phyloP scores from a whole-genome alignment of 163 green algal genomes.

The Scenedesmus sp. region DNA sequence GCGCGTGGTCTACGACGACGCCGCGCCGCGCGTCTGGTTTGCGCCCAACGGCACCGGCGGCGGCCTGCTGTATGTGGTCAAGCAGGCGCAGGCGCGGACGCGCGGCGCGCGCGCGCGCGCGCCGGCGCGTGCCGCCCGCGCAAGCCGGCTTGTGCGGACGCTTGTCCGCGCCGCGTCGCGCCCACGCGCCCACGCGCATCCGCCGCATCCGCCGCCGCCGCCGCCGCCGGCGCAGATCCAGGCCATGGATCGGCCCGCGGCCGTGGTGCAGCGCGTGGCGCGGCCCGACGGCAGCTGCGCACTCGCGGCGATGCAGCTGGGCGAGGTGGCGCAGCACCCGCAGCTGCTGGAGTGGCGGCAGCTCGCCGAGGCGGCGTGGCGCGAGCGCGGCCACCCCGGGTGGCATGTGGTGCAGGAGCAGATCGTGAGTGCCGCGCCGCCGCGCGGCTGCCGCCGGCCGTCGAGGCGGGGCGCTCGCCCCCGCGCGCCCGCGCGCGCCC shows the following conservation, averaged over 20 bases:
- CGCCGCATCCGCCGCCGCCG: neutral
- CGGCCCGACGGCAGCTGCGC: slow-evolving; percentile 28
- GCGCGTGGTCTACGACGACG: slow-evolving; percentile 68
- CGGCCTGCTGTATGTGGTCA: slow-evolving; percentile 61
- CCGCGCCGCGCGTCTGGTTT: slow-evolving; percentile 54
- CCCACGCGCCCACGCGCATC: neutral
- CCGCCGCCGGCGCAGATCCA: neutral
- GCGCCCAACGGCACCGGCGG: slow-evolving; percentile 40
- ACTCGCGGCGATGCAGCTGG: slow-evolving; percentile 11
- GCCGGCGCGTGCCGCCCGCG: neutral
- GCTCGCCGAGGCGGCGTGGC: slow-evolving; percentile 49
- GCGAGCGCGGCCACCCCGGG: slow-evolving; percentile 38
- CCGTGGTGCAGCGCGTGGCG: slow-evolving; percentile 47
- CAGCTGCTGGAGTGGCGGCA: slow-evolving; percentile 48
- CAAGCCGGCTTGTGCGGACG: neutral
- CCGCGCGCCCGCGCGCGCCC: neutral
- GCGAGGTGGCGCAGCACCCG: slow-evolving; percentile 15
- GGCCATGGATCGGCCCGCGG: slow-evolving; percentile 11
- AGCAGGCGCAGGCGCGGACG: slow-evolving; percentile 51
- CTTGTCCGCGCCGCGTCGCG: too few species aligned
- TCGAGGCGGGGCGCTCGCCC: neutral
- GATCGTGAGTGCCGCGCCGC: slow-evolving; percentile 50
- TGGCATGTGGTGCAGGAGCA: slow-evolving; percentile 54
- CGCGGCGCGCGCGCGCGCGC: neutral
- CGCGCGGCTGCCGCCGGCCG: neutral